These are phyloP conservation scores for Berberis thunbergii DNA, from an alignment of 164 flowering plant genomes.

Conservation along the genomic window DNA sequence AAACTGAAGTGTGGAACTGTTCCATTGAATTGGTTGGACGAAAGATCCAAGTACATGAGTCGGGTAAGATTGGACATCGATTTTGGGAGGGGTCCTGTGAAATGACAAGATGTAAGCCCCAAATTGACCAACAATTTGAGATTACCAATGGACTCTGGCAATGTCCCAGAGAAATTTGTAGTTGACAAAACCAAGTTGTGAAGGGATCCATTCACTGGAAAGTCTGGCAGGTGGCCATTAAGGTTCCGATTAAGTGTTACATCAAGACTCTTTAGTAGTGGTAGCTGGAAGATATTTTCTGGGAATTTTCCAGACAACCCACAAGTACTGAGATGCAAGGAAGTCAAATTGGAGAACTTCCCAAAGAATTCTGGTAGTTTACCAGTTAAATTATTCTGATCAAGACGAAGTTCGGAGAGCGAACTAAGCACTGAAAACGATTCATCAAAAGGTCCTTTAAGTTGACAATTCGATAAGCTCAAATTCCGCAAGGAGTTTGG, in stretches of 20 bases:
- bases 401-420: slow-evolving; percentile 19
- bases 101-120: slow-evolving; percentile 18
- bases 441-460: slow-evolving; percentile 21
- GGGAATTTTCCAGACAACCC: slow-evolving; percentile 29
- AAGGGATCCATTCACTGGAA: slow-evolving; percentile 16
- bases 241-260: slow-evolving; percentile 17
- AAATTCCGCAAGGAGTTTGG: slow-evolving; percentile 18
- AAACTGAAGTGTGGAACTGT: slow-evolving; percentile 22
- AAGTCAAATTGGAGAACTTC: slow-evolving; percentile 21
- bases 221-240: slow-evolving; percentile 23
- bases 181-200: slow-evolving; percentile 13
- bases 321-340: slow-evolving; percentile 19
- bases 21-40: slow-evolving; percentile 29
- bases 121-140: slow-evolving; percentile 24
- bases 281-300: slow-evolving; percentile 15
- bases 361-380: slow-evolving; percentile 25
- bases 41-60: slow-evolving; percentile 37
- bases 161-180: slow-evolving; percentile 25
- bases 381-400: slow-evolving; percentile 18
- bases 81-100: slow-evolving; percentile 33
- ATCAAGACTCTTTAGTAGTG: slow-evolving; percentile 16
- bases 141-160: slow-evolving; percentile 28
- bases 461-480: slow-evolving; percentile 22
- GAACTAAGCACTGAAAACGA: slow-evolving; percentile 14
- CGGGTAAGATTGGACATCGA: slow-evolving; percentile 18